These are phyloP conservation scores for Aquilaria agallochum DNA, from an alignment of 441 rosid genomes.

Conservation along the genomic window DNA sequence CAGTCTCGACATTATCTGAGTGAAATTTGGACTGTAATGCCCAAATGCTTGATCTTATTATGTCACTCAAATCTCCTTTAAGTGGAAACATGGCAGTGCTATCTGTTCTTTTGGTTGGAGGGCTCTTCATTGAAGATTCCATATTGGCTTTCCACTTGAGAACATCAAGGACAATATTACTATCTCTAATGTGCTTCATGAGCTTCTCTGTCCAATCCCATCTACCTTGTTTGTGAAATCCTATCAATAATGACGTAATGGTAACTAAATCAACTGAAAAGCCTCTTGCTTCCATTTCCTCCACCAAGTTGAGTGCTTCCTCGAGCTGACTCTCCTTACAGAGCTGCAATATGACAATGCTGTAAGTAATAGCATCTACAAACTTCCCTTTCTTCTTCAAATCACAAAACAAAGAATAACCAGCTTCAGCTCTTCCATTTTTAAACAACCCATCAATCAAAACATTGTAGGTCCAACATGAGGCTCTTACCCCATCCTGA, in stretches of 20 bases:
- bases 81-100: slow-evolving; percentile 58
- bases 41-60: slow-evolving; percentile 27
- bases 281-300: slow-evolving; percentile 83
- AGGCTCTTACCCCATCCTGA: slow-evolving; percentile 71
- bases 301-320: slow-evolving; percentile 59
- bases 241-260: slow-evolving; percentile 70
- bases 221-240: slow-evolving; percentile 68
- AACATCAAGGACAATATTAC: slow-evolving; percentile 51
- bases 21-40: slow-evolving; percentile 9
- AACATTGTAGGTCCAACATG: slow-evolving; percentile 85
- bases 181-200: slow-evolving; percentile 63
- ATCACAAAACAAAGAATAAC: slow-evolving; percentile 69
- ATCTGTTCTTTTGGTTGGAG: slow-evolving; percentile 49
- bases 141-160: slow-evolving; percentile 68
- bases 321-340: slow-evolving; percentile 74
- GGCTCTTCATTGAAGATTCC: slow-evolving; percentile 56
- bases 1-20: slow-evolving; percentile 22
- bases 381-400: slow-evolving; percentile 90
- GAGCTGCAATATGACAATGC: slow-evolving; percentile 70
- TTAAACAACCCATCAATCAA: slow-evolving; percentile 76
- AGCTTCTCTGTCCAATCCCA: slow-evolving; percentile 80
- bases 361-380: slow-evolving; percentile 80
- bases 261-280: slow-evolving; percentile 78
- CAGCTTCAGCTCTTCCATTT: slow-evolving; percentile 84
- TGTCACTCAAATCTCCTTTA: slow-evolving; percentile 44